These are phyloP conservation scores for Chaetomiaceae sp. DNA, from an alignment of 2,329 filamentous ascomycete species.

Conservation along the genomic window DNA sequence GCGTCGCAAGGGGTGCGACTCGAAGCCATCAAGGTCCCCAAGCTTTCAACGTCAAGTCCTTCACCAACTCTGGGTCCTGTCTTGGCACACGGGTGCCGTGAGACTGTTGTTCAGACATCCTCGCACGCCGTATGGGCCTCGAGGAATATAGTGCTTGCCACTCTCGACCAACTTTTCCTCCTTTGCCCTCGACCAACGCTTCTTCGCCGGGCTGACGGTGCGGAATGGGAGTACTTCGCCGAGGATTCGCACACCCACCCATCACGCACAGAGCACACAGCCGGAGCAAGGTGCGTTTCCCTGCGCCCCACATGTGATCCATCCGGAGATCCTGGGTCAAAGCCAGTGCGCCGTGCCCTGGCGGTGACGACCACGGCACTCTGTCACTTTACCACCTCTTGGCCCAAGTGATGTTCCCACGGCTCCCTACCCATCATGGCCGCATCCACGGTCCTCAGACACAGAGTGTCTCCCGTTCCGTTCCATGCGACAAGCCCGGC, in stretches of 20 bases:
- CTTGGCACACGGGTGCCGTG: not conserved
- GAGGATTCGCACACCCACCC: not conserved
- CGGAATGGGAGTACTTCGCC: not conserved
- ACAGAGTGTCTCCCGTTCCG: conserved; percentile 5
- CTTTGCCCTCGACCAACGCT: no score
- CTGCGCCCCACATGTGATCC: conserved; percentile 23
- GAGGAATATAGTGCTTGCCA: no score
- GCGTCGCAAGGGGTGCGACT: not conserved
- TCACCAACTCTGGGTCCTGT: not conserved
- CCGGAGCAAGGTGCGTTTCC: conserved; percentile 14
- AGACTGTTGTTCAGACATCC: not conserved
- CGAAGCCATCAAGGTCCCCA: conserved; percentile 9
- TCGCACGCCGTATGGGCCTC: not conserved
- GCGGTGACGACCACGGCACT: conserved; percentile 22
- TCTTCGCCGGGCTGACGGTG: not conserved
- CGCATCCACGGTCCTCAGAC: conserved; percentile 2
- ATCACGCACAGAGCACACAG: conserved; percentile 9
- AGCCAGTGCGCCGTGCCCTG: conserved; percentile 22
- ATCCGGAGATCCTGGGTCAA: conserved; percentile 23
- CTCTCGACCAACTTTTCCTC: no score
- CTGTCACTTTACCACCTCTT: conserved; percentile 12
- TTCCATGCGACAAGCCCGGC: conserved; percentile 8
- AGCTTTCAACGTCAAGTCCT: not conserved
- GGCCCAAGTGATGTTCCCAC: conserved; percentile 12
- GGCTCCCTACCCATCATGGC: conserved; percentile 7